phyloP scores from a whole-genome alignment of 2,329 filamentous ascomycete species.

The Nemania sp. region DNA sequence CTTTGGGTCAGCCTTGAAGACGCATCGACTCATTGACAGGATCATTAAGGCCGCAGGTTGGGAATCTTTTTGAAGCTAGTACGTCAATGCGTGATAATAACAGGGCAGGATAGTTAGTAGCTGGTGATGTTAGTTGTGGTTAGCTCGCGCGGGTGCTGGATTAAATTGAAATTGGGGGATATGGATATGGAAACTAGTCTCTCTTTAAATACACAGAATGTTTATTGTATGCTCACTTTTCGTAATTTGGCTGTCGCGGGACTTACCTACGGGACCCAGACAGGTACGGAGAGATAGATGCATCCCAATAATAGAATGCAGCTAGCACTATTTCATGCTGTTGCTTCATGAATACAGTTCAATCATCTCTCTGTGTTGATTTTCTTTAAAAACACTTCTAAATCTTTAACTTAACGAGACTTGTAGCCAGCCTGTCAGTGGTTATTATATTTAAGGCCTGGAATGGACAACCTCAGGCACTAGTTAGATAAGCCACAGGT shows the following conservation, averaged over 20 bases:
- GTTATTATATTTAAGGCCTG: neutral
- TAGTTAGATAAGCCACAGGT: neutral
- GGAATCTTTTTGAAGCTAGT: slow-evolving; percentile 31
- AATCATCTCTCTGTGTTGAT: too few species aligned
- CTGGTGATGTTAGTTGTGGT: neutral
- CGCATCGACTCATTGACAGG: slow-evolving; percentile 40
- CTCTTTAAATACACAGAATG: neutral
- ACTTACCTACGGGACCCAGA: too few species aligned
- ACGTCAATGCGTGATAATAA: neutral
- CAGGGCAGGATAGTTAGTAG: neutral
- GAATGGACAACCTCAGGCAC: neutral
- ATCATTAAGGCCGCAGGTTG: slow-evolving; percentile 47
- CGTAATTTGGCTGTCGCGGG: too few species aligned
- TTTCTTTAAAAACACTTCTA: too few species aligned
- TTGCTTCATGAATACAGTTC: too few species aligned
- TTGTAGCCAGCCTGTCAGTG: too few species aligned
- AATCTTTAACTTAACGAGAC: too few species aligned
- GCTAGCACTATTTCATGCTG: too few species aligned
- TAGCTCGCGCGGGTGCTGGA: neutral
- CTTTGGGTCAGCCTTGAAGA: slow-evolving; percentile 45
- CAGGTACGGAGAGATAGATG: too few species aligned
- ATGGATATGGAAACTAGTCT: neutral
- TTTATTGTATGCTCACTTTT: too few species aligned
- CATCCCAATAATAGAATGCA: too few species aligned
- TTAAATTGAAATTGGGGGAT: neutral